Evolutionary conservation across 768 basidiomycete species (phyloP), one percentile per base, ranked within the genome.

Genomic region (Termitomyces sp.): DNA sequence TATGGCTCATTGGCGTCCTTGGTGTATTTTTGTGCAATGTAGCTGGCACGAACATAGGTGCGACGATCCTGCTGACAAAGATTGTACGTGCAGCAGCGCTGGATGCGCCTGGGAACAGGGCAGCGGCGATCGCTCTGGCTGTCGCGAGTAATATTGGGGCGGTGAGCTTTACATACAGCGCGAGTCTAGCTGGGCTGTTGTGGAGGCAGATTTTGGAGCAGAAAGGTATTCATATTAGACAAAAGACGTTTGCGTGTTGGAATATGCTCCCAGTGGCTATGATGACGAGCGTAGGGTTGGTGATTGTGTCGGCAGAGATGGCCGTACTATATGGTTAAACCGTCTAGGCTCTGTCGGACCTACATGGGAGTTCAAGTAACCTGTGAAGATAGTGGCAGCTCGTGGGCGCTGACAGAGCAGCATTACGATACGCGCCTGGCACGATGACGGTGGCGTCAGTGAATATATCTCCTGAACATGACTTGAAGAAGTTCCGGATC

Each of bases 101-200:
- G 4, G 70, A 44, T 76, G 20, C 57, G 67, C 7, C 66, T 71
- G 60, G 75, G 67, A 63, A 72, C n/a, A 79, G 83, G 18, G 87
- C 83, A 0, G 89, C 87, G 1, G 86, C 83, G 0, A 83, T 88
- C 52, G 83, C 93, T 0, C 82, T 97, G 13, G 95, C 94, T 7
- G 81, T 97, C 0, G 90, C 91, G 3, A 90, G 87, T 58, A 97
- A 97, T 73, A 89, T 93, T 38, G 96, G 96, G 13, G 96, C 96
- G 1, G 90, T 96, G 65, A 90, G 88, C 63, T 89, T 92, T 70
- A 91, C 92, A 9, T 96, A 95, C 69, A 89, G 89, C 6, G 92
- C 92, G 0, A 92, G 90, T 58, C 83, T 97, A 16, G 94, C 94
- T 0, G 95, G 95, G 0, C 75, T 98, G 46, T 78, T 97, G 16